phyloP scores from a whole-genome alignment of 1,139 yeast genomes.

The Hyphopichia buzzinii region DNA sequence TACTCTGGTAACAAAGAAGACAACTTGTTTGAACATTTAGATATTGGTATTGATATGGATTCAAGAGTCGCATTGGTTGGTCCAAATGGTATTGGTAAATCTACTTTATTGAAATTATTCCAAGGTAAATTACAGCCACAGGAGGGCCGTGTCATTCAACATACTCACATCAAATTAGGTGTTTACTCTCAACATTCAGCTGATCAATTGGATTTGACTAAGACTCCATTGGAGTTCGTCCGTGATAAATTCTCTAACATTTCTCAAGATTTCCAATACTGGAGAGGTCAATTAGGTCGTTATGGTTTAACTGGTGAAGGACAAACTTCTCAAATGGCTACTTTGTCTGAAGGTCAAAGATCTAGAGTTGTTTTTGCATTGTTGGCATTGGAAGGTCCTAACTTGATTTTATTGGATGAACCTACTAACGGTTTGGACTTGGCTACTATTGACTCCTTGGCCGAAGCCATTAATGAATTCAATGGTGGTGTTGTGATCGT shows the following conservation, averaged over 20 bases:
- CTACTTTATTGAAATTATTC: slow-evolving; percentile 93
- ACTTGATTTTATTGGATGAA: slow-evolving; percentile 93
- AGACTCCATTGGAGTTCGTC: slow-evolving; percentile 93
- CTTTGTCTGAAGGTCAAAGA: slow-evolving; percentile 98
- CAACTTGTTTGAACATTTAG: slow-evolving; percentile 84
- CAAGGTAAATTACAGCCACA: slow-evolving; percentile 91
- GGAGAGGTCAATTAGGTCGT: slow-evolving; percentile 98
- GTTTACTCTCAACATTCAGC: slow-evolving; percentile 99
- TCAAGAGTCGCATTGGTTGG: slow-evolving; percentile 98
- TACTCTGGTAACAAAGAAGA: slow-evolving; percentile 87
- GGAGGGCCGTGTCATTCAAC: slow-evolving; percentile 93
- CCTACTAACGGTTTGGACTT: slow-evolving; percentile 99
- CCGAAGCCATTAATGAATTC: slow-evolving; percentile 90
- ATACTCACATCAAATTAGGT: slow-evolving; percentile 96
- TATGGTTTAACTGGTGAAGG: slow-evolving; percentile 99
- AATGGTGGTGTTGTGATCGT: slow-evolving; percentile 99
- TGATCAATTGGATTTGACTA: slow-evolving; percentile 93
- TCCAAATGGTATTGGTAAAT: slow-evolving; percentile 99
- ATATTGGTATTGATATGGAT: slow-evolving; percentile 99
- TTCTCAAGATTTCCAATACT: slow-evolving; percentile 97
- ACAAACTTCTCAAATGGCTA: slow-evolving; percentile 98
- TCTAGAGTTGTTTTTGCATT: slow-evolving; percentile 97
- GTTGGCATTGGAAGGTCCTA: slow-evolving; percentile 92
- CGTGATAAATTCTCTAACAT: slow-evolving; percentile 86
- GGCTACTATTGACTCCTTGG: slow-evolving; percentile 95